Evolutionary conservation across 1,139 yeast genomes (phyloP).

Genomic region (Candida albicans): DNA sequence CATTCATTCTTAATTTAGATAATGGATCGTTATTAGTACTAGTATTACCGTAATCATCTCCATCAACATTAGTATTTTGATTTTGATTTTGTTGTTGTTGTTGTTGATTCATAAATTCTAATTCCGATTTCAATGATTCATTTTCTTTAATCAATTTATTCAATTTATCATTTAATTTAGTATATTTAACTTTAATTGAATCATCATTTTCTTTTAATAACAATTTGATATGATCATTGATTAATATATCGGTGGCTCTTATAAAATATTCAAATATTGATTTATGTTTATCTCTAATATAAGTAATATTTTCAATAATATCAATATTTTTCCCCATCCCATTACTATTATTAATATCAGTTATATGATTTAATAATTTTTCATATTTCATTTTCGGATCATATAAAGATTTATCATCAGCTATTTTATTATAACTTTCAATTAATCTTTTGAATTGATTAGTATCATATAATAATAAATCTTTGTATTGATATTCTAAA

Average conservation of each 20-base stretch:
- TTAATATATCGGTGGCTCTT: conserved; percentile 58
- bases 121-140: background rate
- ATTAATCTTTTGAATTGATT: conserved; percentile 43
- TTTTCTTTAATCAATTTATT: conserved; percentile 12
- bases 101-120: background rate
- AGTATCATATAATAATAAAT: conserved; percentile 37
- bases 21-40: conserved; percentile 1
- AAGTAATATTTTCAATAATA: conserved; percentile 24
- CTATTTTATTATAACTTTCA: conserved; percentile 50
- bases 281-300: conserved; percentile 48
- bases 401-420: conserved; percentile 57
- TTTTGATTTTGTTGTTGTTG: too few relatives aligned
- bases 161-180: conserved; percentile 21
- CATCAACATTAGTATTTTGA: background rate
- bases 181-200: conserved; percentile 20
- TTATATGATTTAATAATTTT: conserved; percentile 28
- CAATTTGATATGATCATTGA: conserved; percentile 55
- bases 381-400: conserved; percentile 57
- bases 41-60: background rate
- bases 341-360: conserved; percentile 11
- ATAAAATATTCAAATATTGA: conserved; percentile 58
- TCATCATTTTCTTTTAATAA: conserved; percentile 34
- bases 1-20: conserved; percentile 55
- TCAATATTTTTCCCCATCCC: conserved; percentile 3
- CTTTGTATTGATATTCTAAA: conserved; percentile 40